These are phyloP conservation scores for Agaricus bisporus DNA, from an alignment of 768 basidiomycete genomes.

Conservation along the genomic window DNA sequence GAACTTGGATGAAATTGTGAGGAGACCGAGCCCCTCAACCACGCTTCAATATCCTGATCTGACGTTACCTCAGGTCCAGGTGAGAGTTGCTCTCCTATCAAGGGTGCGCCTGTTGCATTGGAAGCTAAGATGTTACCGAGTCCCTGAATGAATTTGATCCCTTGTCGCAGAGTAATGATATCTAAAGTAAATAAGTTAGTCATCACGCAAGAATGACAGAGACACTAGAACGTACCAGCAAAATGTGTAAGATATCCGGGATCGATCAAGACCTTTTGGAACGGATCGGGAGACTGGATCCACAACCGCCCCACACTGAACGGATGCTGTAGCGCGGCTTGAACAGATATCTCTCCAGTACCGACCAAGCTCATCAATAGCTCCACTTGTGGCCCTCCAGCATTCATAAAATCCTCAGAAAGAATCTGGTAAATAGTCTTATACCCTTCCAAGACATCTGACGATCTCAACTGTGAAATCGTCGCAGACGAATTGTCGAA, in stretches of 20 bases:
- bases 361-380: constrained; percentile 36
- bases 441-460: constrained; percentile 47
- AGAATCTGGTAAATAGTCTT: constrained; percentile 44
- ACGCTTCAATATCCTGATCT: constrained; percentile 51
- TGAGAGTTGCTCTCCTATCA: constrained; percentile 25
- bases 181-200: constrained; percentile 24
- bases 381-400: constrained; percentile 48
- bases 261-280: constrained; percentile 57
- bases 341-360: constrained; percentile 37
- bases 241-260: constrained; percentile 59
- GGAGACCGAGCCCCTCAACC: constrained; percentile 34
- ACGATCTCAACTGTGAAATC: constrained; percentile 33
- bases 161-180: constrained; percentile 44
- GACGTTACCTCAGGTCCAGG: constrained; percentile 29
- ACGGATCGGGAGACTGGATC: constrained; percentile 56
- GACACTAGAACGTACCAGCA: constrained; percentile 28
- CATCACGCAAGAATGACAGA: neutral
- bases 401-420: constrained; percentile 27
- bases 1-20: constrained; percentile 55
- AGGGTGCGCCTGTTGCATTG: constrained; percentile 26
- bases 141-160: constrained; percentile 51
- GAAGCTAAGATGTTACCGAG: constrained; percentile 28
- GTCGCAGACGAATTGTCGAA: constrained; percentile 20
- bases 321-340: constrained; percentile 61
- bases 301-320: constrained; percentile 57